Conservation (phyloP, 257 asterid genomes). For the Echium plantagineum region DNA sequence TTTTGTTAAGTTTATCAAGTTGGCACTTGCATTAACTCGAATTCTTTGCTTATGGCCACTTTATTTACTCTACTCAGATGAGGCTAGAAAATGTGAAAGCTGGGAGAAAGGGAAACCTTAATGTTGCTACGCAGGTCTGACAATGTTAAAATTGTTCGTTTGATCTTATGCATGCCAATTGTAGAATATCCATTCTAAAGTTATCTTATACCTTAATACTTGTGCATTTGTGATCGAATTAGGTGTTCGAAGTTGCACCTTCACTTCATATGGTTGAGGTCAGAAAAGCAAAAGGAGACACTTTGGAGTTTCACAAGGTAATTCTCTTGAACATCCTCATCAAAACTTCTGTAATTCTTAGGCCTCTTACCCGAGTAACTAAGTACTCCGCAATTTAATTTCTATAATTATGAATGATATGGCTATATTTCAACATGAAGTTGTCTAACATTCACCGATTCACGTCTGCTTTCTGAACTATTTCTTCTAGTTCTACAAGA, state of each 20-base stretch:
- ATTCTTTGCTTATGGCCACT: background rate
- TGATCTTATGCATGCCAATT: constrained; percentile 2
- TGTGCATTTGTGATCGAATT: constrained; percentile 3
- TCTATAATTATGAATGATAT: too few species aligned
- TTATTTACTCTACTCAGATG: constrained; percentile 37
- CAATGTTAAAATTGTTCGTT: background rate
- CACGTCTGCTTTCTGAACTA: background rate
- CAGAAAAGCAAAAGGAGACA: constrained; percentile 49
- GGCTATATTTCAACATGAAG: background rate
- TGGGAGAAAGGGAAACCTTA: constrained; percentile 90
- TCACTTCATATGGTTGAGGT: constrained; percentile 56
- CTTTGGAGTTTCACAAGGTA: constrained; percentile 71
- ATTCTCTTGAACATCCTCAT: background rate
- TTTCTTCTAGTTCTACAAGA: constrained; percentile 62
- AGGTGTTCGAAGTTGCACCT: constrained; percentile 62
- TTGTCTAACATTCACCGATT: background rate
- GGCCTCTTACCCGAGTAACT: too few species aligned
- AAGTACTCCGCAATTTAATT: too few species aligned
- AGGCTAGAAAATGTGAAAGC: constrained; percentile 79
- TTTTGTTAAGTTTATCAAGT: background rate
- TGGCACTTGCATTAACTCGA: background rate
- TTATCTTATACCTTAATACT: background rate
- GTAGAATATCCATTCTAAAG: background rate
- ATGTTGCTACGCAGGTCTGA: constrained; percentile 75
- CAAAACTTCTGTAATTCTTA: too few species aligned